These are phyloP conservation scores for Puya raimondii DNA, from an alignment of 176 grass and related monocot genomes.

Conservation along the genomic window DNA sequence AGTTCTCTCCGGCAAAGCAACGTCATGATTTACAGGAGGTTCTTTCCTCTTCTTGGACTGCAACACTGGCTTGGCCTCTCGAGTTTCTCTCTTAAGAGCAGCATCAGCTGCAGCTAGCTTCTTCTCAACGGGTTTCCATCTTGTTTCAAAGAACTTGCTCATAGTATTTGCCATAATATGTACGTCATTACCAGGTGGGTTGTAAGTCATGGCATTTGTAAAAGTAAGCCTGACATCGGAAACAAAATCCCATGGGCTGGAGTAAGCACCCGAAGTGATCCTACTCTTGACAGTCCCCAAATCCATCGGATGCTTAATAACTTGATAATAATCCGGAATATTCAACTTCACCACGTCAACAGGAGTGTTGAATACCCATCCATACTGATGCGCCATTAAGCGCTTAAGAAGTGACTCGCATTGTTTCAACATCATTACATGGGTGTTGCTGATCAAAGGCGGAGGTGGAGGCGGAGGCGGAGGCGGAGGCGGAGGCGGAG, in stretches of 20 bases:
- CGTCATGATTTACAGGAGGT: slow-evolving; percentile 31
- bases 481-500: slow-evolving; percentile 11
- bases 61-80: slow-evolving; percentile 33
- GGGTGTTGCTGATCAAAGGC: slow-evolving; percentile 23
- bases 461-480: slow-evolving; percentile 14
- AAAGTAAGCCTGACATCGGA: slow-evolving; percentile 89
- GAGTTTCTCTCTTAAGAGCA: slow-evolving; percentile 40
- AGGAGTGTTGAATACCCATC: slow-evolving; percentile 55
- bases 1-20: slow-evolving; percentile 23
- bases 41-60: slow-evolving; percentile 72
- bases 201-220: slow-evolving; percentile 75
- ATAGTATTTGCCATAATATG: slow-evolving; percentile 77
- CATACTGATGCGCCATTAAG: slow-evolving; percentile 45
- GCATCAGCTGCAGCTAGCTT: slow-evolving; percentile 37
- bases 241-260: slow-evolving; percentile 57
- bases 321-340: slow-evolving; percentile 83
- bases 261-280: slow-evolving; percentile 47
- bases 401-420: slow-evolving; percentile 71
- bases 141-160: slow-evolving; percentile 68
- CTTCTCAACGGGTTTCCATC: slow-evolving; percentile 86
- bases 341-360: slow-evolving; percentile 73
- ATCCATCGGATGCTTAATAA: slow-evolving; percentile 91
- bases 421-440: slow-evolving; percentile 46
- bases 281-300: slow-evolving; percentile 76
- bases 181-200: slow-evolving; percentile 56